Evolutionary conservation across 345 rosid genomes (phyloP).

Genomic region (Populus euphratica): DNA sequence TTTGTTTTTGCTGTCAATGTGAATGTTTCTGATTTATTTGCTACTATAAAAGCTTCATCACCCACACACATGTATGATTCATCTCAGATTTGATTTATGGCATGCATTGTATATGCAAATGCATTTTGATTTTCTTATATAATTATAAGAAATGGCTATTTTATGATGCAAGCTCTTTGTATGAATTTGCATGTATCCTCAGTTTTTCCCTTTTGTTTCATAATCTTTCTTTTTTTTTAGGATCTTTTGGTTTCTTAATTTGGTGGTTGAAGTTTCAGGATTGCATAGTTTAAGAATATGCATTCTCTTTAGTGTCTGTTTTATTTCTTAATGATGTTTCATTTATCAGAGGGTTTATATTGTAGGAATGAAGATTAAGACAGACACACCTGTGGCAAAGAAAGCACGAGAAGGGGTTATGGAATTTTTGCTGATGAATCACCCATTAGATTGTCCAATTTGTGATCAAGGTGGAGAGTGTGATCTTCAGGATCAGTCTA

Average conservation of each 20-base stretch:
- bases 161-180: neutral
- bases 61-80: neutral
- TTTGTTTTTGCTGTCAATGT: neutral
- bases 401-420: conserved; percentile 98
- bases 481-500: conserved; percentile 98
- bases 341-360: conserved; percentile 5
- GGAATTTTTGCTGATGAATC: conserved; percentile 97
- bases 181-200: neutral
- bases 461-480: conserved; percentile 99
- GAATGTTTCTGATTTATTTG: neutral
- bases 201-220: neutral
- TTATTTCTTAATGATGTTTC: conserved; percentile 3
- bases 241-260: neutral
- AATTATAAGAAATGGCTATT: neutral
- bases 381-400: conserved; percentile 90
- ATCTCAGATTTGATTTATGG: neutral
- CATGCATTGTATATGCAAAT: neutral
- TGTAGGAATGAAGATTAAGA: conserved; percentile 97
- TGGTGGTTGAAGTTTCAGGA: neutral
- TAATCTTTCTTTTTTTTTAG: too few relatives aligned
- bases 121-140: neutral
- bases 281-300: neutral
- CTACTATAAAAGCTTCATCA: neutral
- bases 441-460: conserved; percentile 94
- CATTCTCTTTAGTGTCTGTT: neutral